Percentiles rank a stretch among this genome's conserved stretches.
Evolutionary conservation across 345 rosid genomes (phyloP).

Genomic region (Noccaea bulbosa): DNA sequence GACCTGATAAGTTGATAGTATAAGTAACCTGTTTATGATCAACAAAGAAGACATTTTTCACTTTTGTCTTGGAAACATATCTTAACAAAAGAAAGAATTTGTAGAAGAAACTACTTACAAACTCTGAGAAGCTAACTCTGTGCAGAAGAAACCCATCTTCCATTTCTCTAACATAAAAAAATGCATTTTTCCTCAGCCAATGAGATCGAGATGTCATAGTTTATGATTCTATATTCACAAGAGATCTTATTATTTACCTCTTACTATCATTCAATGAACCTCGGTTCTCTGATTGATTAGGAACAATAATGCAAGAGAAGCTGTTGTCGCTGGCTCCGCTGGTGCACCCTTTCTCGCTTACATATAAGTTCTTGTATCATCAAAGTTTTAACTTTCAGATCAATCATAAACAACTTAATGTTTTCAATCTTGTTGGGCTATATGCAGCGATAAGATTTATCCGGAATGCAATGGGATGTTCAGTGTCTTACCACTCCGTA

Average conservation of each 20-base stretch:
- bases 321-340: constrained; percentile 35
- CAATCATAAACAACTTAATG: constrained; percentile 1
- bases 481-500: constrained; percentile 68
- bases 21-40: constrained; percentile 57
- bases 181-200: constrained; percentile 11
- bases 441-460: not conserved
- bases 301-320: constrained; percentile 56
- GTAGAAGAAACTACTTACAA: constrained; percentile 52
- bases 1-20: constrained; percentile 54
- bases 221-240: constrained; percentile 6
- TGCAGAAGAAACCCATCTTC: constrained; percentile 78
- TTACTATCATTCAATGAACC: constrained; percentile 29
- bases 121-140: constrained; percentile 59
- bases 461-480: constrained; percentile 7
- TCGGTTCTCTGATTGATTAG: constrained; percentile 23
- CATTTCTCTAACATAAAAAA: constrained; percentile 48
- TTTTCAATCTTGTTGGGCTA: not conserved
- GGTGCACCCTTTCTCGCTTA: constrained; percentile 61
- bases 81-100: not conserved
- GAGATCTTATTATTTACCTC: constrained; percentile 38
- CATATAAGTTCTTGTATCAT: constrained; percentile 58
- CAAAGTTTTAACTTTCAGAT: constrained; percentile 34
- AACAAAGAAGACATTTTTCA: constrained; percentile 20
- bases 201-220: not conserved
- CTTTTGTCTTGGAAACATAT: constrained; percentile 4